These are phyloP conservation scores for Lathyrus tuberosus DNA, from an alignment of 306 rosid species.

Conservation along the genomic window DNA sequence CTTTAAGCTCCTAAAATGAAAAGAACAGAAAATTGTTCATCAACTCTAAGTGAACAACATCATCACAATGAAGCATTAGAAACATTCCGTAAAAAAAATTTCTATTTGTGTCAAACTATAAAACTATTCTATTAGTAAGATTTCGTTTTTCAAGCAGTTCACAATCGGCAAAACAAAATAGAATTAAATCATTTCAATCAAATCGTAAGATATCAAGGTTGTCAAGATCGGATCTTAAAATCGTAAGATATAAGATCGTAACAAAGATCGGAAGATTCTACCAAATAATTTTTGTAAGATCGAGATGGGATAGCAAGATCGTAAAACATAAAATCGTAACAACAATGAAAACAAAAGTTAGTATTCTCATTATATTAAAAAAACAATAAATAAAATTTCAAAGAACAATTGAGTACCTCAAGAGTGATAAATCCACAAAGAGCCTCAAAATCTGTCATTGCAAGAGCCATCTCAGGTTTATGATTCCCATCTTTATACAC, in stretches of 20 bases:
- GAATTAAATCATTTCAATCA: no score
- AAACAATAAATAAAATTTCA: background rate
- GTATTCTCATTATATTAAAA: no score
- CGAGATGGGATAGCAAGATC: no score
- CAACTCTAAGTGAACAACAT: conserved; percentile 24
- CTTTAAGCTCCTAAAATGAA: conserved; percentile 76
- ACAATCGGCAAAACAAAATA: conserved; percentile 14
- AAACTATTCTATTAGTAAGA: background rate
- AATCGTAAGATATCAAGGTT: no score
- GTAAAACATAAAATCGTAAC: no score
- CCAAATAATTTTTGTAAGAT: no score
- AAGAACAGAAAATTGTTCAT: conserved; percentile 35
- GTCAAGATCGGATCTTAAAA: no score
- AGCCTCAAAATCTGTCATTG: conserved; percentile 81
- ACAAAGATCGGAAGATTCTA: no score
- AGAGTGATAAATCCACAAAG: conserved; percentile 84
- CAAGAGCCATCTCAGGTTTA: conserved; percentile 98
- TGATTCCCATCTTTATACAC: conserved; percentile 87
- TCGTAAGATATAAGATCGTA: no score
- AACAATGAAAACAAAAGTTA: no score
- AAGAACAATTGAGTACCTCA: conserved; percentile 49
- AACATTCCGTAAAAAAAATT: conserved; percentile 8
- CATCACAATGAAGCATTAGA: background rate
- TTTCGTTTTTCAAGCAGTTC: conserved; percentile 22
- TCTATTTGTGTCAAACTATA: conserved; percentile 1